A percentile compares a stretch with the other conserved stretches of the same genome.
phyloP scores from a whole-genome alignment of 1,139 yeast species.

The Candida labiduridarum region DNA sequence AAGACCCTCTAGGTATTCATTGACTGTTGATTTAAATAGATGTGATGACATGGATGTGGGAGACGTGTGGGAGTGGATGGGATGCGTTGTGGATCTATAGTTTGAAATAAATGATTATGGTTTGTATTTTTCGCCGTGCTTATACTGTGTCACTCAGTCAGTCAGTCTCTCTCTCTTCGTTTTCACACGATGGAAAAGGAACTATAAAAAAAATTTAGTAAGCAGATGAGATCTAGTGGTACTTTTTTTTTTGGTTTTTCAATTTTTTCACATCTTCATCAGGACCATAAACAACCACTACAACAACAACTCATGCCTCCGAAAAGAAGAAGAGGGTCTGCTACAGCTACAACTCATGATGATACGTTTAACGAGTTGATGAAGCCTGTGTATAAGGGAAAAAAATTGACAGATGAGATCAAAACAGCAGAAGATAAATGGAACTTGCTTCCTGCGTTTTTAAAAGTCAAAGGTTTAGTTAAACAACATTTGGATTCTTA shows the following conservation, averaged over 20 bases:
- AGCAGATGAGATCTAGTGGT: constrained; percentile 11
- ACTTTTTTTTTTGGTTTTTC: not conserved
- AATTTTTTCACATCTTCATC: not conserved
- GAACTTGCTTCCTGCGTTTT: constrained; percentile 92
- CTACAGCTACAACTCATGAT: constrained; percentile 26
- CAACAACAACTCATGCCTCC: constrained; percentile 15
- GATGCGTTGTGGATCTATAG: not conserved
- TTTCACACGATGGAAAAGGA: not conserved
- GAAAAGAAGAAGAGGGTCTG: constrained; percentile 19
- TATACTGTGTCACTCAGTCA: not conserved
- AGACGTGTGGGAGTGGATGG: not conserved
- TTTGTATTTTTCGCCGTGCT: not conserved
- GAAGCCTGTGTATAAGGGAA: constrained; percentile 83
- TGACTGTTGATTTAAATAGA: constrained; percentile 73
- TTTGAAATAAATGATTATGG: not conserved
- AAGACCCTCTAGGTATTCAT: constrained; percentile 85
- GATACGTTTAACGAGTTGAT: constrained; percentile 75
- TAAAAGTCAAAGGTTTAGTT: constrained; percentile 93
- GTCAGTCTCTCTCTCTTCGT: not conserved
- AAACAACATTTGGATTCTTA: constrained; percentile 97
- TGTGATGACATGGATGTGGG: constrained; percentile 35
- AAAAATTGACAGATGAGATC: constrained; percentile 81
- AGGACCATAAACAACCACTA: not conserved
- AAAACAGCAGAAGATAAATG: constrained; percentile 93
- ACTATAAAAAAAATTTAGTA: constrained; percentile 1